Evolutionary conservation across 2,329 filamentous ascomycete species (phyloP).

Genomic region (Monosporascus sp.): DNA sequence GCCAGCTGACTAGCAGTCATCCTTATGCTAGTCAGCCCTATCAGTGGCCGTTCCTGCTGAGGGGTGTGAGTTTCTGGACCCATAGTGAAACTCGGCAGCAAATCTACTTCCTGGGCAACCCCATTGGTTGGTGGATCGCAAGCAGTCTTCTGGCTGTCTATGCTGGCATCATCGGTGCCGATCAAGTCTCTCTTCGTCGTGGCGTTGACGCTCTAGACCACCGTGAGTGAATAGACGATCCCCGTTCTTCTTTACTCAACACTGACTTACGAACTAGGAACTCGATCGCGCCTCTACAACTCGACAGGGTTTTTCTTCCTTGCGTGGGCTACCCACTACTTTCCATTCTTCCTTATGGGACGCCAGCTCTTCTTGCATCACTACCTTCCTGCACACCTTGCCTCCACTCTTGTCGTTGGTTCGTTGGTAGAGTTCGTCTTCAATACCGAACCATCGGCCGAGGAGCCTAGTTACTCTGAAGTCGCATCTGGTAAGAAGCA

Average conservation of each 20-base stretch:
- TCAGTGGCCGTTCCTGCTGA: constrained; percentile 95
- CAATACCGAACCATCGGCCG: constrained; percentile 71
- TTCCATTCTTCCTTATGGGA: constrained; percentile 97
- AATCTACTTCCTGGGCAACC: constrained; percentile 98
- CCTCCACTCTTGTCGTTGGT: constrained; percentile 83
- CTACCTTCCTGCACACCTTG: constrained; percentile 91
- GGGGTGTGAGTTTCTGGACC: constrained; percentile 99
- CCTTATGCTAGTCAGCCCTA: constrained; percentile 93
- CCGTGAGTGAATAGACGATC: constrained; percentile 59
- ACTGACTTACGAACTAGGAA: constrained; percentile 48
- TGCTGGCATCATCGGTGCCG: constrained; percentile 83
- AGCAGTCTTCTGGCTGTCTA: constrained; percentile 91
- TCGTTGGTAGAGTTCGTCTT: constrained; percentile 94
- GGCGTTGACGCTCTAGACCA: constrained; percentile 89
- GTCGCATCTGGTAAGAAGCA: constrained; percentile 43
- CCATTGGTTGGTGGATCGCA: constrained; percentile 93
- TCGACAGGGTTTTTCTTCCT: constrained; percentile 99
- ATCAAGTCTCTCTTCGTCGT: constrained; percentile 88
- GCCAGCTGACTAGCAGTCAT: constrained; percentile 92
- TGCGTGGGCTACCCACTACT: constrained; percentile 94
- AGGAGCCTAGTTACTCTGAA: constrained; percentile 43
- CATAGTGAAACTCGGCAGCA: constrained; percentile 91
- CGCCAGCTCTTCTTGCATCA: constrained; percentile 97
- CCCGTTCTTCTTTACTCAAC: not conserved
- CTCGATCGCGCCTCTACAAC: constrained; percentile 92